Evolutionary conservation across 2,329 filamentous ascomycete genomes (phyloP).

Genomic region (Claviceps citrina): DNA sequence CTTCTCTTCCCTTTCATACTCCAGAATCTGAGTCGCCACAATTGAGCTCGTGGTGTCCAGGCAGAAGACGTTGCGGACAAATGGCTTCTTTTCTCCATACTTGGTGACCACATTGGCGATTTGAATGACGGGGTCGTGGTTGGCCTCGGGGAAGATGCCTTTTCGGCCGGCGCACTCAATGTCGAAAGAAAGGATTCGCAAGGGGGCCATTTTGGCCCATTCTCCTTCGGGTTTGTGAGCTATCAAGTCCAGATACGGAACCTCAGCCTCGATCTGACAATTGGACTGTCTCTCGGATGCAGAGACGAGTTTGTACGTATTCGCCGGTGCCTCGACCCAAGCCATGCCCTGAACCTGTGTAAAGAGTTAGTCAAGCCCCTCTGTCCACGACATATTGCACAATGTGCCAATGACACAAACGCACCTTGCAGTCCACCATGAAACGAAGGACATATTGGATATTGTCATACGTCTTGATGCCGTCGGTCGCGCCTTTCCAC

Average conservation of each 20-base stretch:
- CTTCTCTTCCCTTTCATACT: slow-evolving; percentile 65
- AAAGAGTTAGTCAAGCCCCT: slow-evolving; percentile 9
- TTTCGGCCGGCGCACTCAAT: slow-evolving; percentile 97
- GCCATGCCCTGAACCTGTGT: slow-evolving; percentile 81
- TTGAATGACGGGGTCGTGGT: slow-evolving; percentile 87
- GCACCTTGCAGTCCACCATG: slow-evolving; percentile 88
- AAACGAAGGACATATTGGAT: slow-evolving; percentile 91
- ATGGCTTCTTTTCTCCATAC: slow-evolving; percentile 91
- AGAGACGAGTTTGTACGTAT: slow-evolving; percentile 56
- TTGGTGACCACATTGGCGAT: slow-evolving; percentile 92
- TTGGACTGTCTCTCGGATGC: slow-evolving; percentile 60
- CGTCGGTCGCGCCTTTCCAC: slow-evolving; percentile 55
- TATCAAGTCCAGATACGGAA: slow-evolving; percentile 70
- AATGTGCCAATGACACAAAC: too few species aligned
- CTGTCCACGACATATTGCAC: too few species aligned
- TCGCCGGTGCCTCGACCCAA: slow-evolving; percentile 76
- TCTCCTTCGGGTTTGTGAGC: slow-evolving; percentile 81
- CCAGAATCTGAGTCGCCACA: slow-evolving; percentile 83
- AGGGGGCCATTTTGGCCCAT: slow-evolving; percentile 94
- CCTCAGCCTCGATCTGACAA: slow-evolving; percentile 86
- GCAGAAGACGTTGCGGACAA: slow-evolving; percentile 92
- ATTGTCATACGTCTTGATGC: slow-evolving; percentile 84
- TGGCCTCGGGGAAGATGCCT: slow-evolving; percentile 88
- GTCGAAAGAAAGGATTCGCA: slow-evolving; percentile 89
- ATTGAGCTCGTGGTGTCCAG: slow-evolving; percentile 84